These are phyloP conservation scores for Colletotrichum sp. DNA, from an alignment of 2,329 filamentous ascomycete species.

Conservation along the genomic window DNA sequence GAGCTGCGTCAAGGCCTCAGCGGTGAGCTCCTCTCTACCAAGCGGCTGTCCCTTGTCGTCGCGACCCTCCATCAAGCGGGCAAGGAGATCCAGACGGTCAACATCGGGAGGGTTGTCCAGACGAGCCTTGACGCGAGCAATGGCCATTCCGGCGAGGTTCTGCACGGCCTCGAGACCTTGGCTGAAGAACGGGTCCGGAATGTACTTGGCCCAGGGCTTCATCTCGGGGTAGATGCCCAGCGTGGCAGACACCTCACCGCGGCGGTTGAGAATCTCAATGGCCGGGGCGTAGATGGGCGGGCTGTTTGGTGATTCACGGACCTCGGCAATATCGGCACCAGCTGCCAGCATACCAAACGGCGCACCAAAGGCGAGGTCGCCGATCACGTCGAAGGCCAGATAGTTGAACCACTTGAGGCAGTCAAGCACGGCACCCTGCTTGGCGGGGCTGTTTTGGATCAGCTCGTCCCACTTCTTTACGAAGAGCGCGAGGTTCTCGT, in stretches of 20 bases:
- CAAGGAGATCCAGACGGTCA: constrained; percentile 79
- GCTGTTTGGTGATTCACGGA: constrained; percentile 54
- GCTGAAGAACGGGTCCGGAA: constrained; percentile 84
- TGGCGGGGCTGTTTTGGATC: constrained; percentile 29
- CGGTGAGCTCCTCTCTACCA: constrained; percentile 80
- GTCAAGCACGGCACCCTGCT: constrained; percentile 61
- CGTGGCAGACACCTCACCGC: constrained; percentile 84
- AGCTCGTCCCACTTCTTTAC: constrained; percentile 75
- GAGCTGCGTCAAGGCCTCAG: constrained; percentile 87
- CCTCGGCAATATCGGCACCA: constrained; percentile 21
- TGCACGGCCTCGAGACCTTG: constrained; percentile 77
- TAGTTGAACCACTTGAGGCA: constrained; percentile 51
- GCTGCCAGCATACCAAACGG: constrained; percentile 24
- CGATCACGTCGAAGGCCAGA: constrained; percentile 25
- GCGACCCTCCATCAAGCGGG: constrained; percentile 83
- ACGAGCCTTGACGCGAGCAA: constrained; percentile 78
- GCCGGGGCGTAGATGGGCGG: constrained; percentile 75
- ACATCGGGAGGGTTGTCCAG: constrained; percentile 71
- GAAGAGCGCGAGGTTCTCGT: constrained; percentile 77
- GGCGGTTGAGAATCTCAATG: constrained; percentile 86
- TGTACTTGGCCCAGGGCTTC: constrained; percentile 79
- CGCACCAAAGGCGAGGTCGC: constrained; percentile 25
- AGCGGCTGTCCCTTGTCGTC: constrained; percentile 80
- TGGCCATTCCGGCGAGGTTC: constrained; percentile 85
- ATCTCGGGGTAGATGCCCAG: constrained; percentile 76